A percentile compares a stretch with the other conserved stretches of the same genome.
Evolutionary conservation across 495 filamentous ascomycete genomes (phyloP).

Genomic region (Hyaloscypha bicolor): DNA sequence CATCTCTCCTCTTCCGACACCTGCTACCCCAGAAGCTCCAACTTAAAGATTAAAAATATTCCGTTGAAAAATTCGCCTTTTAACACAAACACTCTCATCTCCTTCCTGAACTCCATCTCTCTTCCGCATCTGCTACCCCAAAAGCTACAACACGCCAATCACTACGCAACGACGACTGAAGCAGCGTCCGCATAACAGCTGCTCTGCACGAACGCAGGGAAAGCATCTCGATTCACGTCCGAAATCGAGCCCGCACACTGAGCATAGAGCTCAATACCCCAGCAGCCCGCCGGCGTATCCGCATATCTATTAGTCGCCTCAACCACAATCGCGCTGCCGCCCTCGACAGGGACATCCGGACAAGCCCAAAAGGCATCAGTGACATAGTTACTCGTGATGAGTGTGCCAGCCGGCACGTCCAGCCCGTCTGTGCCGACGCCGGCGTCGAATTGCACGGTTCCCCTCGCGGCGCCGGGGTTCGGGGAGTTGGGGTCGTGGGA

Average conservation of each 20-base stretch:
- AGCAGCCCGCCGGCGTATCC: not conserved
- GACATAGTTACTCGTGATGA: not conserved
- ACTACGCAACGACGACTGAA: not conserved
- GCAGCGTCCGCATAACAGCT: not conserved
- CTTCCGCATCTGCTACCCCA: too few species aligned
- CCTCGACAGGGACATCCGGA: not conserved
- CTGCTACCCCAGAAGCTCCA: too few species aligned
- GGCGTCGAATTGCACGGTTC: not conserved
- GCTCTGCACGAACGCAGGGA: not conserved
- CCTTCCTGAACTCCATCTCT: too few species aligned
- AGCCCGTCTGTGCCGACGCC: not conserved
- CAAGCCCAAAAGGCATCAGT: not conserved
- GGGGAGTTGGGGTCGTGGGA: not conserved
- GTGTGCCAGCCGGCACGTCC: not conserved
- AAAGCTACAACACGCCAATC: too few species aligned
- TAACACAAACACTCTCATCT: too few species aligned
- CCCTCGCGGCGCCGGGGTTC: not conserved
- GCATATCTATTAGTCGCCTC: not conserved
- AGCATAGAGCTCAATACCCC: not conserved
- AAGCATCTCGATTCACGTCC: not conserved
- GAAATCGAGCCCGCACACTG: not conserved
- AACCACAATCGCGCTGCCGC: not conserved
- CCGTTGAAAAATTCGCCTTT: too few species aligned
- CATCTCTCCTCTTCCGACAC: too few species aligned
- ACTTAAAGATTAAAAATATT: too few species aligned